Percentiles rank a stretch among this genome's conserved stretches.
phyloP scores from a whole-genome alignment of 2,329 filamentous ascomycete species.

The Colletotrichum karsti region DNA sequence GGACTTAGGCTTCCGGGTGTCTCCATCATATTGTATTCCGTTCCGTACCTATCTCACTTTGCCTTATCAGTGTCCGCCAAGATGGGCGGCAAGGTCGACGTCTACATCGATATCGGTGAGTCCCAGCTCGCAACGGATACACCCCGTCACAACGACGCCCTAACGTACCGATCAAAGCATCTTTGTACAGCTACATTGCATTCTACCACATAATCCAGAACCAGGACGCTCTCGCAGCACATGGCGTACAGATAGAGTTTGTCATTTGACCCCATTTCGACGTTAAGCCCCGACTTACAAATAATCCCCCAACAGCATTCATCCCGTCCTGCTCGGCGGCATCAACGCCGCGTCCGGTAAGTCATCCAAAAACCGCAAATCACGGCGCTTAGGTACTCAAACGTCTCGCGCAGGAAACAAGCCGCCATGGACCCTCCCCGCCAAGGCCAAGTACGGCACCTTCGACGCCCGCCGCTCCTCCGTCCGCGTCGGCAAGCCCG shows the following conservation, averaged over 20 bases:
- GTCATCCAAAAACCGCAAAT: no score
- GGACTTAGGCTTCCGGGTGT: background rate
- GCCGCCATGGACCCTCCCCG: constrained; percentile 76
- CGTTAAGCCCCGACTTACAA: background rate
- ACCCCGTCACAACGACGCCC: background rate
- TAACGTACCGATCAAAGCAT: constrained; percentile 57
- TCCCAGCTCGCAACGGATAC: background rate
- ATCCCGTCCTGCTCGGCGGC: constrained; percentile 77
- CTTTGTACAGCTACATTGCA: constrained; percentile 66
- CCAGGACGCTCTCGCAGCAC: constrained; percentile 58
- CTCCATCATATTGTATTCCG: no score
- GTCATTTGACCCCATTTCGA: constrained; percentile 34
- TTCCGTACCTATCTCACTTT: no score
- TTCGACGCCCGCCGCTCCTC: constrained; percentile 51
- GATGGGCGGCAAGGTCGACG: constrained; percentile 71
- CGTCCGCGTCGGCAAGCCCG: constrained; percentile 44
- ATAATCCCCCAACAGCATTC: constrained; percentile 56
- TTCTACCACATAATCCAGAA: constrained; percentile 68
- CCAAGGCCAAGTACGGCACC: constrained; percentile 68
- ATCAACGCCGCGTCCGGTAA: constrained; percentile 68
- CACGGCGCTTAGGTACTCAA: no score
- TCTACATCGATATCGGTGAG: constrained; percentile 73
- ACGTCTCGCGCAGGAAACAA: constrained; percentile 65
- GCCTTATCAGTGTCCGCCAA: constrained; percentile 20
- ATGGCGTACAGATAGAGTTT: constrained; percentile 74